Evolutionary conservation across 768 basidiomycete genomes (phyloP).

Genomic region (Hydnomerulius pinastri): DNA sequence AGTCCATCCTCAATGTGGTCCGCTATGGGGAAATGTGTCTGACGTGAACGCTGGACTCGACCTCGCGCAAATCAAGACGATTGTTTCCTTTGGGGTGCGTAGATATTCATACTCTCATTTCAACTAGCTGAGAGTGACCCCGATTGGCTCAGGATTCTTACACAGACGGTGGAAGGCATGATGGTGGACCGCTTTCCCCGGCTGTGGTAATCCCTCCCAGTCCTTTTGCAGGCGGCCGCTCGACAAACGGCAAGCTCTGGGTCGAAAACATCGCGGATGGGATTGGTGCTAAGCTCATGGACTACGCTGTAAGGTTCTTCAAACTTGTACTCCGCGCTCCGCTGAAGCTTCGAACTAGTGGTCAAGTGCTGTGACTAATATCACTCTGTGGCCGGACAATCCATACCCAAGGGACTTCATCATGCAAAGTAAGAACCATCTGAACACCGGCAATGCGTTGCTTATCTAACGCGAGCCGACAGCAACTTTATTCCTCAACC

Average conservation of each 20-base stretch:
- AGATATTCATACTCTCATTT: background rate
- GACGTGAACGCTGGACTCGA: conserved; percentile 52
- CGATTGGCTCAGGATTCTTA: conserved; percentile 43
- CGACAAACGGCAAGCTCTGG: conserved; percentile 55
- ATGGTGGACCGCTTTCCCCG: conserved; percentile 45
- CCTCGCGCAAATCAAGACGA: conserved; percentile 40
- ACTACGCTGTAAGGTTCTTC: conserved; percentile 47
- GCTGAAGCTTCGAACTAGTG: conserved; percentile 20
- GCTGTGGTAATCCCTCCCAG: conserved; percentile 44
- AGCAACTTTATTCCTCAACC: conserved; percentile 48
- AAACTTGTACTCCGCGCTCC: background rate
- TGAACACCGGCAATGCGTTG: background rate
- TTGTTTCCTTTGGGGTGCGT: conserved; percentile 55
- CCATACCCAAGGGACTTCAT: conserved; percentile 49
- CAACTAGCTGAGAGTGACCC: background rate
- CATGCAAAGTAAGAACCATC: conserved; percentile 40
- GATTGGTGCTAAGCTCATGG: conserved; percentile 43
- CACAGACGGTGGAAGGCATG: conserved; percentile 49
- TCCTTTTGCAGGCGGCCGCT: conserved; percentile 50
- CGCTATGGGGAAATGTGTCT: conserved; percentile 38
- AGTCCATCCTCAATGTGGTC: conserved; percentile 46
- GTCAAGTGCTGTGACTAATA: conserved; percentile 47
- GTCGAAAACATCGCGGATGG: conserved; percentile 45
- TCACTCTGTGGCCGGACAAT: conserved; percentile 53
- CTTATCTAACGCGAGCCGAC: background rate